phyloP scores from a whole-genome alignment of 805 yeast species.

The Candida pseudofarinosa region DNA sequence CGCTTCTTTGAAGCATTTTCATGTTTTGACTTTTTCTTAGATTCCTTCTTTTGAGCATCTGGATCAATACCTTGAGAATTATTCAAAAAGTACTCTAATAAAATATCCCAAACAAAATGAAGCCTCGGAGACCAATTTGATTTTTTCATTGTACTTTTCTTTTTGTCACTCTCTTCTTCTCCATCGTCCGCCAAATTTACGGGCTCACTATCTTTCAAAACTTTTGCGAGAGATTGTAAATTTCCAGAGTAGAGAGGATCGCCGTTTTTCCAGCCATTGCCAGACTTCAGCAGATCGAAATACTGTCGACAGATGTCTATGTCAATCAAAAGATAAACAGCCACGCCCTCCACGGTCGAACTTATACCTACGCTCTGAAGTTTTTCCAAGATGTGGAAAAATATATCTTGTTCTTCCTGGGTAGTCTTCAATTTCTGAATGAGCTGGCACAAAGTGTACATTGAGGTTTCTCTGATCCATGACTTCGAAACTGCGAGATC shows the following conservation, averaged over 20 bases:
- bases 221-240: conserved; percentile 54
- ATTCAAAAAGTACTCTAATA: conserved; percentile 43
- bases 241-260: conserved; percentile 77
- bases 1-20: conserved; percentile 19
- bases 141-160: conserved; percentile 43
- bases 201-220: conserved; percentile 54
- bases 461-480: conserved; percentile 83
- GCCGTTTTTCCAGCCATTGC: conserved; percentile 57
- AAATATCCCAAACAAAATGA: conserved; percentile 70
- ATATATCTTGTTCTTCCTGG: conserved; percentile 16
- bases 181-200: conserved; percentile 35
- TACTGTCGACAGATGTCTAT: conserved; percentile 12
- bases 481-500: conserved; percentile 61
- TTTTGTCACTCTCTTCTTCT: conserved; percentile 15
- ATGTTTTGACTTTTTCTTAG: conserved; percentile 20
- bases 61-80: conserved; percentile 1
- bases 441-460: conserved; percentile 64
- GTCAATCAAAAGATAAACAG: conserved; percentile 60
- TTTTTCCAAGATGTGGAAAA: conserved; percentile 32
- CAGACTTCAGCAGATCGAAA: conserved; percentile 1
- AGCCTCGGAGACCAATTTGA: conserved; percentile 72
- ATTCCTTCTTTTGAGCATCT: conserved; percentile 17
- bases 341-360: conserved; percentile 74
- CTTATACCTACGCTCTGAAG: conserved; percentile 53
- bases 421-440: conserved; percentile 10